A percentile compares a stretch with the other conserved stretches of the same genome.
These are phyloP conservation scores for Cerioporus squamosus DNA, from an alignment of 1,284 basidiomycete species.

Conservation along the genomic window DNA sequence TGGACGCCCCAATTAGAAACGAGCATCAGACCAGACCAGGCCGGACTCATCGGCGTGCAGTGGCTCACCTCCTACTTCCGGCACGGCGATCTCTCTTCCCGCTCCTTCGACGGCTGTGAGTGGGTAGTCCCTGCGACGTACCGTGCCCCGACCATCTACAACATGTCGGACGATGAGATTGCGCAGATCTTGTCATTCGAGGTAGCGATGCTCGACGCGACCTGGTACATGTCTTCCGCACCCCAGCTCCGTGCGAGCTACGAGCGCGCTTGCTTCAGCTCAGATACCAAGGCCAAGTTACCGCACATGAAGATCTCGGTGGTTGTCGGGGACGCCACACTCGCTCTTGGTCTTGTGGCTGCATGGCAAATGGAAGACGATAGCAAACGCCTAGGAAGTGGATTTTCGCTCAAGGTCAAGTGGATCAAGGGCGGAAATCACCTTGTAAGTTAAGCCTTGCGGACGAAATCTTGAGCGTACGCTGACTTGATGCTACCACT, in stretches of 20 bases:
- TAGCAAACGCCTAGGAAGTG: slow-evolving; percentile 19
- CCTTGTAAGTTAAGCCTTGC: slow-evolving; percentile 27
- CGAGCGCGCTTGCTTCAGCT: slow-evolving; percentile 27
- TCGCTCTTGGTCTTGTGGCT: slow-evolving; percentile 21
- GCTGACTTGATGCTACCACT: no score
- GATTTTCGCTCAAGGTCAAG: slow-evolving; percentile 30
- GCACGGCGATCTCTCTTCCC: slow-evolving; percentile 36
- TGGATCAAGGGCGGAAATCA: slow-evolving; percentile 34
- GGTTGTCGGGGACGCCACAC: slow-evolving; percentile 21
- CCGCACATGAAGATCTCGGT: slow-evolving; percentile 27
- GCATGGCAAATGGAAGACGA: slow-evolving; percentile 34
- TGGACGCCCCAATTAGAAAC: slow-evolving; percentile 27
- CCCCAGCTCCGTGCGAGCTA: slow-evolving; percentile 17
- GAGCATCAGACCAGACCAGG: slow-evolving; percentile 24
- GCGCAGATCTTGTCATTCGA: neutral
- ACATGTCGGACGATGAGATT: slow-evolving; percentile 17
- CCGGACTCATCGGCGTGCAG: slow-evolving; percentile 22
- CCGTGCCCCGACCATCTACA: slow-evolving; percentile 26
- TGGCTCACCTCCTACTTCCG: slow-evolving; percentile 41
- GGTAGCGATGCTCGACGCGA: slow-evolving; percentile 4
- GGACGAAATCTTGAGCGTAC: neutral
- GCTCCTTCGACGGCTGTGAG: slow-evolving; percentile 24
- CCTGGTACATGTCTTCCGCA: slow-evolving; percentile 11
- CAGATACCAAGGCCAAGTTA: slow-evolving; percentile 9
- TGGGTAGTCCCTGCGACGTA: slow-evolving; percentile 23